Conservation (phyloP, 306 rosid genomes). For the Cucurbita pepo region DNA sequence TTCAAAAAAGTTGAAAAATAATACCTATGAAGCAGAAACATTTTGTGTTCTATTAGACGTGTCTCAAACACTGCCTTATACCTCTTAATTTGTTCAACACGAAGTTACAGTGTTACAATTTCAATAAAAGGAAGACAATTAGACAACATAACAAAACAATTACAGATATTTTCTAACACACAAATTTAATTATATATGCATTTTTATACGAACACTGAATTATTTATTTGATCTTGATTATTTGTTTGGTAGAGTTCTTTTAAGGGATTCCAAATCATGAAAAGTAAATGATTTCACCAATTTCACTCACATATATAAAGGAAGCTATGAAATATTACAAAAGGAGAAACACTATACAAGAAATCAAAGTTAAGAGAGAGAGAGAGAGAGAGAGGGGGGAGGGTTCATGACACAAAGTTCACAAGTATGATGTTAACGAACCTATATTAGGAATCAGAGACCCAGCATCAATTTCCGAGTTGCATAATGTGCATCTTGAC, state of each 20-base stretch:
- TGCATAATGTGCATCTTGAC: conserved; percentile 88
- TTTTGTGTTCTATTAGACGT: neutral
- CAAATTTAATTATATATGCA: neutral
- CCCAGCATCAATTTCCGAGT: conserved; percentile 55
- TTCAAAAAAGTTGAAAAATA: neutral
- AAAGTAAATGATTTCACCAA: neutral
- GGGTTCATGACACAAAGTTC: neutral
- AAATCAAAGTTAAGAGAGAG: neutral
- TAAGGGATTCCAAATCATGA: neutral
- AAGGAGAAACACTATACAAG: neutral
- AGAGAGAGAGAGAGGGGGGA: neutral
- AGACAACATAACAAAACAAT: neutral
- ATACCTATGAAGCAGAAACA: neutral
- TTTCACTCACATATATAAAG: neutral
- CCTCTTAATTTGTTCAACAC: neutral
- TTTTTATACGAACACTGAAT: neutral
- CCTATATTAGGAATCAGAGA: conserved; percentile 78
- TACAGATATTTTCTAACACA: neutral
- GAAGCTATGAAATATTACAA: neutral
- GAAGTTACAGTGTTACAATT: neutral
- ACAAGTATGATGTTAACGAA: conserved; percentile 4
- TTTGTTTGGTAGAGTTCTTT: neutral
- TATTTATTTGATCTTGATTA: neutral
- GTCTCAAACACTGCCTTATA: neutral
- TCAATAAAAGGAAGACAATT: neutral